These are phyloP conservation scores for Neurospora africana DNA, from an alignment of 495 filamentous ascomycete genomes.

Conservation along the genomic window DNA sequence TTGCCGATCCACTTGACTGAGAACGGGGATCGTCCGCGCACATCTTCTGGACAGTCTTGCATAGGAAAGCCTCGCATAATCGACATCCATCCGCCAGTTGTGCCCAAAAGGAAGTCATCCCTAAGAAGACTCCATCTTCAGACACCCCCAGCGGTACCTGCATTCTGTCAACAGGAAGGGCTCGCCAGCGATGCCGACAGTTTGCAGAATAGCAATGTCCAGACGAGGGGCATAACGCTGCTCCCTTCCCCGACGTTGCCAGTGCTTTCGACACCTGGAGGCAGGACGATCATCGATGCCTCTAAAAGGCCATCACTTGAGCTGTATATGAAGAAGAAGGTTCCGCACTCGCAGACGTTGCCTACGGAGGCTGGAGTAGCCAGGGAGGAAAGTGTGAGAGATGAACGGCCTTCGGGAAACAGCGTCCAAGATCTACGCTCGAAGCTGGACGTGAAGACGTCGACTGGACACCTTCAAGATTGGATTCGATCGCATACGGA, in stretches of 20 bases:
- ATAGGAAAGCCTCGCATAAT: conserved; percentile 14
- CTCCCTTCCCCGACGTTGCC: not conserved
- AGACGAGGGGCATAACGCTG: not conserved
- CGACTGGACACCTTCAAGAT: not conserved
- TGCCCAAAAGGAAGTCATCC: conserved; percentile 11
- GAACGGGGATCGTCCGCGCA: conserved; percentile 6
- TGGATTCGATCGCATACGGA: not conserved
- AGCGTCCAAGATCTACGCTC: not conserved
- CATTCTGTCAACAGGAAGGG: not conserved
- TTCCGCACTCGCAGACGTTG: not conserved
- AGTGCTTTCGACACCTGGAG: conserved; percentile 6
- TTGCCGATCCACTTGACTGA: not conserved
- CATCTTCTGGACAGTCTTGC: conserved; percentile 2
- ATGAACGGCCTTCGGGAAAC: not conserved
- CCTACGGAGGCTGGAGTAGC: not conserved
- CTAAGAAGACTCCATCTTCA: not conserved
- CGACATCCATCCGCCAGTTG: conserved; percentile 14
- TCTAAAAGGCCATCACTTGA: conserved; percentile 11
- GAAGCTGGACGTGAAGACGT: not conserved
- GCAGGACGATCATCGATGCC: conserved; percentile 14
- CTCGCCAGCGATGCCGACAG: not conserved
- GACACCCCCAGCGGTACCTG: not conserved
- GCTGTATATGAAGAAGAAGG: not conserved
- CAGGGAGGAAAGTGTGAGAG: not conserved
- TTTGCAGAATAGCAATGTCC: not conserved